Base-by-base conservation (phyloP, 2,329 filamentous ascomycete species). In the Pseudogymnoascus sp. region DNA sequence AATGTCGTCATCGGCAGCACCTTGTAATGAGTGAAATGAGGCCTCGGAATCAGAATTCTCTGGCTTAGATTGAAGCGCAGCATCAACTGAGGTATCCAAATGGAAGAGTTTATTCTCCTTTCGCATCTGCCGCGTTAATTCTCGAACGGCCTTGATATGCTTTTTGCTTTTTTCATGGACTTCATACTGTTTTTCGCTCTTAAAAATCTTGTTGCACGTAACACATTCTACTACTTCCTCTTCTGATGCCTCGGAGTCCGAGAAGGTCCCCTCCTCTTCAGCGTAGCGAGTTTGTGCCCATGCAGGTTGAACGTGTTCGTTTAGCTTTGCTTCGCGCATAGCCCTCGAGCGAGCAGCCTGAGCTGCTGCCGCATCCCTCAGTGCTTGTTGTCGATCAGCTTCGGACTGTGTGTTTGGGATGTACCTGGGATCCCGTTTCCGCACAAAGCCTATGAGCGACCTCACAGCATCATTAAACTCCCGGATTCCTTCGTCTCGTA, bases 91-190 rank as follows among this genome's bases (percentile, higher is more conserved):
- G 1, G 69, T 66, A 61, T 77, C 73, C 3, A 88, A 71, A 44
- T 83, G 76, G 7, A 91, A 74, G 59, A 86, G 80, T 56, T 80
- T 79, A 70, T 93, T 89, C 70, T 99, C 90, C 69, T 88, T 86
- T 69, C 82, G 84, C 92, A 99, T 96, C 73, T 95, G 88, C 70
- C 85, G 83, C 70, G 86, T 86, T 40, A 99, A 76, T 65, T 92
- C 84, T 68, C 93, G 88, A 5, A 97, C 82, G 2, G 91, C 89
- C 73, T 96, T 97, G 66, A 88, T 76, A 71, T 99, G 95, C 76
- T 97, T 99, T 75, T 96, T 99, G 80, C 93, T 97, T 77, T 89
- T 91, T 77, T 97, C 93, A 71, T 99, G 95, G 2, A 89, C 88
- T 70, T 96, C 87, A 65, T 89, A 92, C 72, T 97, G 93, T 68